These are phyloP conservation scores for Barnettozyma hawaiiensis DNA, from an alignment of 1,139 yeast genomes.

Conservation along the genomic window DNA sequence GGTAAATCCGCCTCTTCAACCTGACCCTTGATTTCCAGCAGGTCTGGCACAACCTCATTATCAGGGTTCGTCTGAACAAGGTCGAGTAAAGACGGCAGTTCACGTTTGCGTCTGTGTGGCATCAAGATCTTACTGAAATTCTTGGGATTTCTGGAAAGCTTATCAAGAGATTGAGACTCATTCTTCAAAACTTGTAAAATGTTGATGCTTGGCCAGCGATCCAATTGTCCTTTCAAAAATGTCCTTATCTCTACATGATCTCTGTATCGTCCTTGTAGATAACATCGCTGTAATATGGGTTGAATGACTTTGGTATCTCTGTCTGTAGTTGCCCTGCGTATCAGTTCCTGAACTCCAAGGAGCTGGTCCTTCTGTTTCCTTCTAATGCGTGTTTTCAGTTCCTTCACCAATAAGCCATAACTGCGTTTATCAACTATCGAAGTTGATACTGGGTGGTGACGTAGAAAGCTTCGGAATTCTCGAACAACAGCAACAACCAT, in stretches of 20 bases:
- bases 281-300: constrained; percentile 15
- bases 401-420: constrained; percentile 13
- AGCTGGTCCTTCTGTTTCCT: constrained; percentile 15
- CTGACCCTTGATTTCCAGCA: constrained; percentile 7
- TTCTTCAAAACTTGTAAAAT: constrained; percentile 10
- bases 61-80: constrained; percentile 1
- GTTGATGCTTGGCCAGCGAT: constrained; percentile 21
- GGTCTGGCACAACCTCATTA: constrained; percentile 1
- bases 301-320: constrained; percentile 13
- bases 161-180: constrained; percentile 11
- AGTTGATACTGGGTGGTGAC: background rate
- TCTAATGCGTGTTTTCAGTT: constrained; percentile 18
- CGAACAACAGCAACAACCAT: constrained; percentile 1
- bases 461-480: background rate
- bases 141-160: constrained; percentile 7
- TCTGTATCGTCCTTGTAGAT: constrained; percentile 17
- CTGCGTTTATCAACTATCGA: constrained; percentile 15
- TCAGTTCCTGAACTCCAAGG: constrained; percentile 10
- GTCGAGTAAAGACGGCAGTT: constrained; percentile 10
- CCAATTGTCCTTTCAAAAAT: constrained; percentile 18
- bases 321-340: constrained; percentile 6
- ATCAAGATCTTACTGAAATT: constrained; percentile 6
- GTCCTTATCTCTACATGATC: constrained; percentile 18
- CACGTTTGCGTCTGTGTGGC: constrained; percentile 12
- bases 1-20: constrained; percentile 5